phyloP scores from a whole-genome alignment of 768 basidiomycete species.

The Psilocybe cubensis region DNA sequence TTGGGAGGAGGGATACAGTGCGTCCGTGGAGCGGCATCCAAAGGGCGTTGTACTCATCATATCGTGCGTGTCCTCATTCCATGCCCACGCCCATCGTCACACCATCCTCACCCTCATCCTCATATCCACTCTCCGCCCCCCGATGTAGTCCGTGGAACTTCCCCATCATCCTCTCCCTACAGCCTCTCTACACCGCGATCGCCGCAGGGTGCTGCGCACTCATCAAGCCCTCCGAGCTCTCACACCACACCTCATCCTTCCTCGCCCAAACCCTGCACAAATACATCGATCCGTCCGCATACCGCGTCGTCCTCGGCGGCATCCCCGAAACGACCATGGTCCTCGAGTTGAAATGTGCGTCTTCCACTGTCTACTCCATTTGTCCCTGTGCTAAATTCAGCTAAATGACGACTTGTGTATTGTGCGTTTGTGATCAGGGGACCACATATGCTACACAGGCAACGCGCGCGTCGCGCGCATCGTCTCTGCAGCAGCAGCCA shows the following conservation, averaged over 20 bases:
- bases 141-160: constrained; percentile 66
- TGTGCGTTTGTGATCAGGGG: constrained; percentile 28
- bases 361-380: too few species aligned
- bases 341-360: constrained; percentile 46
- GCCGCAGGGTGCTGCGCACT: constrained; percentile 72
- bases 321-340: constrained; percentile 60
- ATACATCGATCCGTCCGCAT: constrained; percentile 51
- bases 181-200: constrained; percentile 71
- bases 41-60: constrained; percentile 68
- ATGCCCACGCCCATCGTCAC: background rate
- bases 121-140: too few species aligned
- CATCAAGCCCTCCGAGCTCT: constrained; percentile 69
- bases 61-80: constrained; percentile 42
- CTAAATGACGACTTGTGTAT: background rate
- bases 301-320: constrained; percentile 60
- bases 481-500: constrained; percentile 54
- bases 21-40: constrained; percentile 55
- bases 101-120: background rate
- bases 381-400: background rate
- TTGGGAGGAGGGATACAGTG: constrained; percentile 54
- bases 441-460: constrained; percentile 53
- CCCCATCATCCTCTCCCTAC: constrained; percentile 56
- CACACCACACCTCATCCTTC: constrained; percentile 50
- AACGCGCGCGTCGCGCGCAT: constrained; percentile 50
- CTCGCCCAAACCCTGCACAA: constrained; percentile 58